Percentiles rank a stretch among this genome's conserved stretches.
These are phyloP conservation scores for Iris pallida DNA, from an alignment of 116 monocot genomes.

Conservation along the genomic window DNA sequence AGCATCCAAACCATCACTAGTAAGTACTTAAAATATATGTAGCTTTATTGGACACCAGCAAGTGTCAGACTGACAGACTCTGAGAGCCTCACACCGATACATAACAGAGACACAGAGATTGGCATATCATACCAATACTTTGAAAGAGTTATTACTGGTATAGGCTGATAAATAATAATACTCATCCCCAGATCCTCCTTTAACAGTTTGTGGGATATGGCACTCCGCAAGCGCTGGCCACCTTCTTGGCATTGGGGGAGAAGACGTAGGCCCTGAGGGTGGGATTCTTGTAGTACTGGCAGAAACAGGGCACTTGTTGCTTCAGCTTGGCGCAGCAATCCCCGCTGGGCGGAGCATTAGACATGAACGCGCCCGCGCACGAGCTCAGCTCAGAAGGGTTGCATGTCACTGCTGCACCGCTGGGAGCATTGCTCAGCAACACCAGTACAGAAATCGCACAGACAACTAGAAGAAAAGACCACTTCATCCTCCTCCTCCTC, in stretches of 20 bases:
- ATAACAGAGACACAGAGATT: too few species aligned
- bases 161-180: too few species aligned
- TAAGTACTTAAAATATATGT: too few species aligned
- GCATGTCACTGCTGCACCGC: slow-evolving; percentile 16
- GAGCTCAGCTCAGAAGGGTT: slow-evolving; percentile 18
- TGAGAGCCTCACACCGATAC: too few species aligned
- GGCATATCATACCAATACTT: too few species aligned
- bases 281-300: slow-evolving; percentile 23
- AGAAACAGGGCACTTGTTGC: slow-evolving; percentile 26
- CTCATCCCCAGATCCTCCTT: neutral
- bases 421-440: neutral
- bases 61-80: too few species aligned
- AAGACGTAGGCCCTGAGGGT: slow-evolving; percentile 14
- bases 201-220: slow-evolving; percentile 11
- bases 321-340: slow-evolving; percentile 29
- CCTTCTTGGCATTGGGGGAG: slow-evolving; percentile 18
- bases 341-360: neutral
- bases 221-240: slow-evolving; percentile 11
- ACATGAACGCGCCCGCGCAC: slow-evolving; percentile 20
- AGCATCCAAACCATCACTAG: too few species aligned
- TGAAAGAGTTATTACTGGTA: too few species aligned
- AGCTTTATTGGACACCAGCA: too few species aligned
- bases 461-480: neutral
- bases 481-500: slow-evolving; percentile 6
- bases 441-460: neutral